Conservation (phyloP, 768 basidiomycete genomes). For the Goffeauzyma gilvescens region DNA sequence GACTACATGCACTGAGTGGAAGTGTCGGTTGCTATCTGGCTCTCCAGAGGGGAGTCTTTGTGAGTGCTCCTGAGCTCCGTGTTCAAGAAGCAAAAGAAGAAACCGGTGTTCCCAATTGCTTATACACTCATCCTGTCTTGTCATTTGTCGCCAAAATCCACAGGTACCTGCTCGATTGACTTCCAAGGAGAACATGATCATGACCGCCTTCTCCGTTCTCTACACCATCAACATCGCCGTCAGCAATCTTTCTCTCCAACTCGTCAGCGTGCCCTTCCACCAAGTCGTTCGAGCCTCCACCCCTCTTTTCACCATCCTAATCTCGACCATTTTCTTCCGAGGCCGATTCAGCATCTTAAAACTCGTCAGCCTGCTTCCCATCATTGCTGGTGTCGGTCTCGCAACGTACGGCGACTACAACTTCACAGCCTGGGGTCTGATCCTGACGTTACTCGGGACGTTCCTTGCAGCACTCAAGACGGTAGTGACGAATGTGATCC, state of each 20-base stretch:
- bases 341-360: constrained; percentile 45
- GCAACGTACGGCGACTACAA: constrained; percentile 97
- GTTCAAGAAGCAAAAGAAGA: too few relatives aligned
- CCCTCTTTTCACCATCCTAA: constrained; percentile 72
- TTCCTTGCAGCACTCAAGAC: constrained; percentile 85
- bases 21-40: constrained; percentile 58
- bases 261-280: constrained; percentile 88
- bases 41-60: constrained; percentile 42
- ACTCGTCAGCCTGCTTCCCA: constrained; percentile 56
- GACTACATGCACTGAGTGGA: constrained; percentile 72
- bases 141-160: too few relatives aligned
- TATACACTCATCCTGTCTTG: too few relatives aligned
- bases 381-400: constrained; percentile 73
- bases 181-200: constrained; percentile 40
- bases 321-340: constrained; percentile 53
- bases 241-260: constrained; percentile 70
- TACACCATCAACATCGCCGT: constrained; percentile 90
- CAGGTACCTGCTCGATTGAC: constrained; percentile 41
- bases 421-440: constrained; percentile 63
- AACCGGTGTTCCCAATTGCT: too few relatives aligned
- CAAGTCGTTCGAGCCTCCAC: constrained; percentile 87
- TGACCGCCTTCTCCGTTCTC: constrained; percentile 65
- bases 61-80: too few relatives aligned
- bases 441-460: constrained; percentile 76
- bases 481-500: constrained; percentile 60